Evolutionary conservation across 257 asterid species (phyloP), one percentile per base, ranked within the genome.

Genomic region (Pogostemon cablin): DNA sequence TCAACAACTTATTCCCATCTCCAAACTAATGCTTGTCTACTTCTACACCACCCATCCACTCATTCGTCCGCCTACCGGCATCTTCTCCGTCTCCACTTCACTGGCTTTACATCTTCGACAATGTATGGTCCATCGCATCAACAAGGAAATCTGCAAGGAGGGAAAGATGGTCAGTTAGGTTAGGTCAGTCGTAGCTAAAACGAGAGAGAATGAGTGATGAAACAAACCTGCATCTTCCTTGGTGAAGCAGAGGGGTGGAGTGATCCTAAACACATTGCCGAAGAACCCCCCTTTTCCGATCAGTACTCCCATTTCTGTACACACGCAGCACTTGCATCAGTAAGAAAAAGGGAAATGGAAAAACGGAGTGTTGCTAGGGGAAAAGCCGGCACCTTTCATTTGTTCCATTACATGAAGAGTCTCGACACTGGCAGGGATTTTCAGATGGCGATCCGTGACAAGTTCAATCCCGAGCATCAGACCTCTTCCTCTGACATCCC

Each of bases 231-330:
- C 95, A 74, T 93, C 99, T 61, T 86, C 96, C 77, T 82, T 86
- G 78, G 87, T 91, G 90, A 93, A 90, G 84, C 99, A 93, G 44
- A 91, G 91, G 15, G 99, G 99, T 61, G 99, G 99, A 46, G 99
- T 93, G 80, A 93, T 81, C 53, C 97, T 79, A 81, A 91, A 87
- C 10, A 91, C 96, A 61, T 93, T 93, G 57, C 99, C 99, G 5
- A 77, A 83, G 79, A 89, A 86, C 34, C 99, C 97, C 0, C 99
- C 99, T 84, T 93, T 93, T 44, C 99, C 99, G 4, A 93, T 75
- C 10, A 87, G 78, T 43, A 93, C 91, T 63, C 97, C 98, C 91
- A 89, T 81, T 8, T 91, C 97, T 93, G 84, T 64, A 74, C 65
- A 70, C 3, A 71, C 5, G 20, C 52, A 54, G 7, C 53, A 25